Conservation (phyloP, 306 rosid species). For the Acacia melanoxylon region DNA sequence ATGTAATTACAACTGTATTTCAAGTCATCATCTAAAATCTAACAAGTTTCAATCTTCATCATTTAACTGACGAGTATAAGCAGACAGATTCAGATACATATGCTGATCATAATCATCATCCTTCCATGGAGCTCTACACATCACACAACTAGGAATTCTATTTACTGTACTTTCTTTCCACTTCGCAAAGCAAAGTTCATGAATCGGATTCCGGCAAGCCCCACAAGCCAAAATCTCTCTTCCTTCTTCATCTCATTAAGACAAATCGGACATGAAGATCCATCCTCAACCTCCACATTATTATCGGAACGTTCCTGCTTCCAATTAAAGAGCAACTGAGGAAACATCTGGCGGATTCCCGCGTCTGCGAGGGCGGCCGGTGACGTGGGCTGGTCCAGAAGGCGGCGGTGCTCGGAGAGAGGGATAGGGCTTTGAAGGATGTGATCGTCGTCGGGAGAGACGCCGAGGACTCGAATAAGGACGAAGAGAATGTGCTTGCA, state of each 20-base stretch:
- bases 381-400: background rate
- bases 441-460: background rate
- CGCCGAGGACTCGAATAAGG: background rate
- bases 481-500: conserved; percentile 15
- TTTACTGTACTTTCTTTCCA: background rate
- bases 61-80: background rate
- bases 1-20: background rate
- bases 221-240: background rate
- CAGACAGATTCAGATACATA: background rate
- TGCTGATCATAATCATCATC: background rate
- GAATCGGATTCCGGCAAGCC: background rate
- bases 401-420: background rate
- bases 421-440: background rate
- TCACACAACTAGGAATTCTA: background rate
- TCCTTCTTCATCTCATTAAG: background rate
- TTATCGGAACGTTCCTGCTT: background rate
- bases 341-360: background rate
- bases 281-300: background rate
- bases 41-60: background rate
- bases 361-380: background rate
- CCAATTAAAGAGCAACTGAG: background rate
- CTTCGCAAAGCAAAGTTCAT: background rate
- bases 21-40: background rate
- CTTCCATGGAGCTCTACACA: background rate
- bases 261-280: background rate